phyloP scores from a whole-genome alignment of 2,329 filamentous ascomycete species.

The Fusarium sp. region DNA sequence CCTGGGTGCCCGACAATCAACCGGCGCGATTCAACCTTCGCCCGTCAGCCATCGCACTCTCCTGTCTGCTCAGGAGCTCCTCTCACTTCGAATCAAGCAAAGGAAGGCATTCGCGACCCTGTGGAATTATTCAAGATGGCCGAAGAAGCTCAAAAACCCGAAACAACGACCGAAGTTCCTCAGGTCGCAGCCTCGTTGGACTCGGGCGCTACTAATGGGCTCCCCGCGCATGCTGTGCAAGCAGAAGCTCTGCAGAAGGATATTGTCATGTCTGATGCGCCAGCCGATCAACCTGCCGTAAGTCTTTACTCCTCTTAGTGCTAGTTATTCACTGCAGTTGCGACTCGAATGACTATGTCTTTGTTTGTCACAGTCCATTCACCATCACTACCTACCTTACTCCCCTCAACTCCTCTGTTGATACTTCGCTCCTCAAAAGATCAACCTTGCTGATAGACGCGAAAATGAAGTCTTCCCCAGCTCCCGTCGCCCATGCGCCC shows the following conservation, averaged over 20 bases:
- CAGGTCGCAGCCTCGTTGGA: conserved; percentile 38
- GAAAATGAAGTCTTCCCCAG: conserved; percentile 52
- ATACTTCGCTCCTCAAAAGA: conserved; percentile 8
- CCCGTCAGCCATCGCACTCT: conserved; percentile 2
- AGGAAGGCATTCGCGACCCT: neutral
- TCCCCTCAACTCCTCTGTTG: neutral
- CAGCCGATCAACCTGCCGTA: conserved; percentile 56
- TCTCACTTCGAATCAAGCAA: conserved; percentile 12
- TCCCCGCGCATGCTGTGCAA: conserved; percentile 30
- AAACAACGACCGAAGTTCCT: conserved; percentile 33
- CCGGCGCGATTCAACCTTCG: conserved; percentile 36
- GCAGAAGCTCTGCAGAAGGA: conserved; percentile 50
- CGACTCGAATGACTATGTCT: neutral
- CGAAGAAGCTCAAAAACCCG: conserved; percentile 43
- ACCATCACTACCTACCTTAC: neutral
- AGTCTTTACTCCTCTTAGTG: conserved; percentile 21
- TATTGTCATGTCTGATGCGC: conserved; percentile 58
- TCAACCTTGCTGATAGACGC: conserved; percentile 21
- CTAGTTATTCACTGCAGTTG: neutral
- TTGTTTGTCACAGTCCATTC: neutral
- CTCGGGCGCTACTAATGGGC: conserved; percentile 31
- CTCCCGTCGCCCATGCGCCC: conserved; percentile 51
- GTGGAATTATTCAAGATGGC: conserved; percentile 43
- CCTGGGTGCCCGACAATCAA: conserved; percentile 35
- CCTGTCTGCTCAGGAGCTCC: conserved; percentile 6